Evolutionary conservation across 202 grass and related monocot species (phyloP).

Genomic region (Setaria italica): DNA sequence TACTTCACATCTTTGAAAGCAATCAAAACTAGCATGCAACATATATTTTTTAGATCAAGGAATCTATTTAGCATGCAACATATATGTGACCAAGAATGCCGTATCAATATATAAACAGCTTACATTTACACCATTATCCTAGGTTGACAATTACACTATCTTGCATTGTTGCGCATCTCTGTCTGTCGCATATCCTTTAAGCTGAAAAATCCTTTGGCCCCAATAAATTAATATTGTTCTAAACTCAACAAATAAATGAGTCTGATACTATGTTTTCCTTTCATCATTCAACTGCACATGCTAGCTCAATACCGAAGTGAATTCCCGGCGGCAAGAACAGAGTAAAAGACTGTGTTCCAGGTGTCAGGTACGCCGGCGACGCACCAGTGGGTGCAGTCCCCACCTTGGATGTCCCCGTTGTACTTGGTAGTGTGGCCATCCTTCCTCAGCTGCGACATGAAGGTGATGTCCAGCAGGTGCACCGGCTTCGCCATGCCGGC

Average conservation of each 20-base stretch:
- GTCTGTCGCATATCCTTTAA: neutral
- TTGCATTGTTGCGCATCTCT: too few species aligned
- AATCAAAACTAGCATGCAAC: too few species aligned
- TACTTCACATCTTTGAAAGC: too few species aligned
- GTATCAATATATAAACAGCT: neutral
- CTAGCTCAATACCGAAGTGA: neutral
- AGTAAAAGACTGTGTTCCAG: constrained; percentile 81
- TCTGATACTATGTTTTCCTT: neutral
- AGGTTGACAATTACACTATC: neutral
- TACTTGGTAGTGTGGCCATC: constrained; percentile 86
- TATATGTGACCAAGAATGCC: too few species aligned
- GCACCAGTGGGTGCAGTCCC: constrained; percentile 95
- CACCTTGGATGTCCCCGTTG: constrained; percentile 49
- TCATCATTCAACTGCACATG: neutral
- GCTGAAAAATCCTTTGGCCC: neutral
- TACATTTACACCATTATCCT: neutral
- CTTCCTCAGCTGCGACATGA: constrained; percentile 76
- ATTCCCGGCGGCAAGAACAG: constrained; percentile 49
- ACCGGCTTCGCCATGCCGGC: constrained; percentile 63
- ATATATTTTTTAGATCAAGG: too few species aligned
- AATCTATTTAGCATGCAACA: too few species aligned
- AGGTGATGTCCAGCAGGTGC: constrained; percentile 71
- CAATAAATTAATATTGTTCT: neutral
- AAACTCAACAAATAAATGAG: neutral
- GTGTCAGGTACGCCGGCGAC: constrained; percentile 77